phyloP scores from a whole-genome alignment of 768 basidiomycete genomes.

The Saitozyma podzolica region DNA sequence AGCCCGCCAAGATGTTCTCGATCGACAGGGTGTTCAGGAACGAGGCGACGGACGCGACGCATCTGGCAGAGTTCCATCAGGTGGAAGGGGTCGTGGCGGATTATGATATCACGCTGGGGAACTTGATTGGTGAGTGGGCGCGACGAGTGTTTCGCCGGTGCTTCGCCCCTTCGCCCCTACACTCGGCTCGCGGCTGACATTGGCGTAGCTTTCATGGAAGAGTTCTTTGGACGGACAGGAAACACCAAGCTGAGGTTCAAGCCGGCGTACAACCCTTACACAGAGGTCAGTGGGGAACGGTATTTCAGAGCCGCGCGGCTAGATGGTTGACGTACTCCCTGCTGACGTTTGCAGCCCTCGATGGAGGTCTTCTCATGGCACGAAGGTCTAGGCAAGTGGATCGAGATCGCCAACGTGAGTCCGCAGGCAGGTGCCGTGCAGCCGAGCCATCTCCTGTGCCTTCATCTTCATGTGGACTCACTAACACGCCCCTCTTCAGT shows the following conservation, averaged over 20 bases:
- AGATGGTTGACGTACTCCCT: neutral
- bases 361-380: constrained; percentile 99
- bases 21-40: constrained; percentile 98
- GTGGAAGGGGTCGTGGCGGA: constrained; percentile 99
- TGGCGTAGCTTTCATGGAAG: constrained; percentile 88
- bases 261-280: constrained; percentile 97
- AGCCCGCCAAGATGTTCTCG: constrained; percentile 90
- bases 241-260: constrained; percentile 93
- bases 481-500: constrained; percentile 54
- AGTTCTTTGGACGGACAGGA: constrained; percentile 98
- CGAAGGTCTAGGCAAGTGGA: constrained; percentile 55
- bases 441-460: neutral
- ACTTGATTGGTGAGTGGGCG: constrained; percentile 74
- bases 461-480: neutral
- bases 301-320: neutral
- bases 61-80: constrained; percentile 98
- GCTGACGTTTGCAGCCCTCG: constrained; percentile 39
- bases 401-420: constrained; percentile 29
- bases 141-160: neutral
- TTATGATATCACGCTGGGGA: constrained; percentile 83
- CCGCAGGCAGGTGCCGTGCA: neutral
- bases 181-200: neutral
- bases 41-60: constrained; percentile 97
- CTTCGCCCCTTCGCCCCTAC: no score
- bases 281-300: constrained; percentile 64